Conservation (phyloP, 1,284 basidiomycete genomes). For the Microbotryomycetes sp. region DNA sequence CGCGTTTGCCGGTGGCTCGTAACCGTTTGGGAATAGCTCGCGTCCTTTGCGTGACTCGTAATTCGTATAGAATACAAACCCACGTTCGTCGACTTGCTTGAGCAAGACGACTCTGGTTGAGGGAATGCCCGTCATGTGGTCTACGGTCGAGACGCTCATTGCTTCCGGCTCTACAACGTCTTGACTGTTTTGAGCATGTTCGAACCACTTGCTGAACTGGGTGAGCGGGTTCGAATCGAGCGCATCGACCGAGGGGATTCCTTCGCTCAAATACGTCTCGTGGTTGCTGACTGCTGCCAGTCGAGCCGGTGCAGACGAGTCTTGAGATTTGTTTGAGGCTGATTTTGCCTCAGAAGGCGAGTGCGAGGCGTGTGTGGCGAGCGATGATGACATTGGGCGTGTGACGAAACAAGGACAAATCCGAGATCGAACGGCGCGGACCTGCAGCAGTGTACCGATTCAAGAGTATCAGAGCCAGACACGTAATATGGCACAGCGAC, state of each 20-base stretch:
- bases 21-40: conserved; percentile 51
- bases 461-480: too few relatives aligned
- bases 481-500: too few relatives aligned
- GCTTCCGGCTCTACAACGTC: conserved; percentile 74
- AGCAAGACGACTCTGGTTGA: conserved; percentile 84
- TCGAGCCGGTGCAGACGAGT: neutral
- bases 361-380: neutral
- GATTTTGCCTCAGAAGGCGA: neutral
- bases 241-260: conserved; percentile 50
- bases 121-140: conserved; percentile 57
- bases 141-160: conserved; percentile 73
- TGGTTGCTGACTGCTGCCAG: conserved; percentile 18
- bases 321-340: conserved; percentile 1
- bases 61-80: conserved; percentile 96
- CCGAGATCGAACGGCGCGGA: too few relatives aligned
- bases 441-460: too few relatives aligned
- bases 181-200: conserved; percentile 47
- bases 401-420: neutral
- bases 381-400: neutral
- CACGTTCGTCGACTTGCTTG: conserved; percentile 74
- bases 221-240: conserved; percentile 62
- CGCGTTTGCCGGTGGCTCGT: conserved; percentile 48
- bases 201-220: conserved; percentile 81
- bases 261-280: conserved; percentile 25
- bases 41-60: conserved; percentile 84